These are phyloP conservation scores for Phaseolus coccineus DNA, from an alignment of 331 rosid species.

Conservation along the genomic window DNA sequence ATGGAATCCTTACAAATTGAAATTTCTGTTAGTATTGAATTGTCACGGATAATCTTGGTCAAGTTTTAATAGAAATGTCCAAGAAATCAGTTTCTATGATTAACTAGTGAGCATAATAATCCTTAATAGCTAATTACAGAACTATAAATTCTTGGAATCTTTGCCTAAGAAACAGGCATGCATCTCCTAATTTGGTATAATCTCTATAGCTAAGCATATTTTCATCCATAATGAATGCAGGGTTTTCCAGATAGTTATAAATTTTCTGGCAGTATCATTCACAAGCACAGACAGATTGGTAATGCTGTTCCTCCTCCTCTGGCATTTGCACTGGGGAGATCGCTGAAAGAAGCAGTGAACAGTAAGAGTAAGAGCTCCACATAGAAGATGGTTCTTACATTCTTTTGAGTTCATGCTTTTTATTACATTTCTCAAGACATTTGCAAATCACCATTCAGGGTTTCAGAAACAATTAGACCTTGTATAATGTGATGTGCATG, in stretches of 20 bases:
- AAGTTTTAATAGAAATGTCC: background rate
- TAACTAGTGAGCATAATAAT: background rate
- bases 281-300: slow-evolving; percentile 97
- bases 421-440: background rate
- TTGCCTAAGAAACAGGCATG: background rate
- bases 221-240: slow-evolving; percentile 56
- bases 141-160: background rate
- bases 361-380: slow-evolving; percentile 48
- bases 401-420: background rate
- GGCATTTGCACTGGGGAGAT: slow-evolving; percentile 80
- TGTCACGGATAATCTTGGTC: too few species aligned
- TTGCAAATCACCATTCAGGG: slow-evolving; percentile 23
- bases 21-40: too few species aligned
- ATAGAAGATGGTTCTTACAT: slow-evolving; percentile 17
- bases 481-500: slow-evolving; percentile 23
- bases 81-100: background rate
- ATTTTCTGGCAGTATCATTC: slow-evolving; percentile 76
- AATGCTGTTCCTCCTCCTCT: slow-evolving; percentile 98
- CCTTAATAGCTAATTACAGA: background rate
- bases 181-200: slow-evolving; percentile 9
- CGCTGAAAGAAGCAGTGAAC: slow-evolving; percentile 76
- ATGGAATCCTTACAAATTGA: too few species aligned
- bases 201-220: background rate
- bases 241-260: slow-evolving; percentile 85
- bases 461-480: background rate